Evolutionary conservation across 1,139 yeast genomes (phyloP).

Genomic region (Tardiomyces digboiensis): DNA sequence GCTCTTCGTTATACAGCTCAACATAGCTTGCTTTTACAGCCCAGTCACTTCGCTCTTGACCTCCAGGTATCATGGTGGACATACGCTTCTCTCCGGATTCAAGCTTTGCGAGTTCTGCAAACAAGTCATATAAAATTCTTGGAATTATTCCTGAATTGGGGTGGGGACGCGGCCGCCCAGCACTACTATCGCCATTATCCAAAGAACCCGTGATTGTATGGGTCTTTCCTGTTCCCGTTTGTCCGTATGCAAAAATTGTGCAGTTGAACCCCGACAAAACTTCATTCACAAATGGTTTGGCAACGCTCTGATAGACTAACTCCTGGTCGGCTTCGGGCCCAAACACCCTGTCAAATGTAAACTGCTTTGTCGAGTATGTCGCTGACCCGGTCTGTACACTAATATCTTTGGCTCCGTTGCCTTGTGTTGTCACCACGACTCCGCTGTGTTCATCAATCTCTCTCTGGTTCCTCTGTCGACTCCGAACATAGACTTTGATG

Average conservation of each 20-base stretch:
- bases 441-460: conserved; percentile 59
- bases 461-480: conserved; percentile 58
- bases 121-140: conserved; percentile 45
- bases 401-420: conserved; percentile 17
- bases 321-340: conserved; percentile 56
- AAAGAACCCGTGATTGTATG: conserved; percentile 77
- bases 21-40: conserved; percentile 60
- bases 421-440: conserved; percentile 38
- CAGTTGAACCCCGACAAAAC: conserved; percentile 55
- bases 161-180: conserved; percentile 6
- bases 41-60: conserved; percentile 32
- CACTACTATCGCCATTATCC: conserved; percentile 9
- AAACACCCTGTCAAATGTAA: conserved; percentile 77
- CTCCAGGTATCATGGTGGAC: conserved; percentile 24
- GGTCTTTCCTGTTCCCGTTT: conserved; percentile 83
- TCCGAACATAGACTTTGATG: conserved; percentile 69
- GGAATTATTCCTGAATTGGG: conserved; percentile 60
- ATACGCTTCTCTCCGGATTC: conserved; percentile 36
- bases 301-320: conserved; percentile 58
- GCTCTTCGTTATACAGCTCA: conserved; percentile 67
- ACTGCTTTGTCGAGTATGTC: conserved; percentile 34
- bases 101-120: conserved; percentile 32
- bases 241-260: conserved; percentile 81
- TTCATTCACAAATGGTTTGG: conserved; percentile 52
- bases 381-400: conserved; percentile 23